Conservation (phyloP, 768 basidiomycete genomes). For the Boletus rubropictus region DNA sequence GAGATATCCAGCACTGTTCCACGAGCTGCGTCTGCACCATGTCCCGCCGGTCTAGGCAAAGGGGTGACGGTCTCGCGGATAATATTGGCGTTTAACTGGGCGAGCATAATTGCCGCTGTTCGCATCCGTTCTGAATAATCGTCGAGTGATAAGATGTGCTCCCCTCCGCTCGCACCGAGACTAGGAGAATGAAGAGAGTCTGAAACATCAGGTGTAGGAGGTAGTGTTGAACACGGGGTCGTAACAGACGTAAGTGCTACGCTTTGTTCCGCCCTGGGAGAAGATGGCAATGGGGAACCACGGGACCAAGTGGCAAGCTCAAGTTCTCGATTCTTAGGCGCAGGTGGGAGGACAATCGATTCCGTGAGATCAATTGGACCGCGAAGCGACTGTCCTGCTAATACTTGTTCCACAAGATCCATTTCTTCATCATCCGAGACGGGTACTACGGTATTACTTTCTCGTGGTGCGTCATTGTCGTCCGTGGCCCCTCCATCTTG, state of each 20-base stretch:
- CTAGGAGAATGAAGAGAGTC: constrained; percentile 5
- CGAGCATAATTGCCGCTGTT: constrained; percentile 96
- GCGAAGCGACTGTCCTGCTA: constrained; percentile 65
- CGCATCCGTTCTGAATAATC: constrained; percentile 99
- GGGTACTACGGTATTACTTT: constrained; percentile 17
- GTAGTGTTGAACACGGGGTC: constrained; percentile 4
- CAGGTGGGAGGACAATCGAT: constrained; percentile 73
- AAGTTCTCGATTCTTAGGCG: constrained; percentile 84
- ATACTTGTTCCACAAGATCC: constrained; percentile 94
- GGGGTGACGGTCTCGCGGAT: constrained; percentile 46
- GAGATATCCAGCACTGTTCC: constrained; percentile 9
- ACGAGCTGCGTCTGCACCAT: constrained; percentile 1
- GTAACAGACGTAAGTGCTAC: constrained; percentile 15
- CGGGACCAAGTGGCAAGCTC: constrained; percentile 82
- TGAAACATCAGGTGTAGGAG: not conserved
- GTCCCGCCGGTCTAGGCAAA: constrained; percentile 11
- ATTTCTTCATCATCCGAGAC: constrained; percentile 74
- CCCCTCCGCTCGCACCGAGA: constrained; percentile 2
- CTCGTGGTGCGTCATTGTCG: constrained; percentile 17
- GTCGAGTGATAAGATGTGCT: constrained; percentile 66
- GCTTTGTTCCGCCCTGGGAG: constrained; percentile 39
- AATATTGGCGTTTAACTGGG: constrained; percentile 85
- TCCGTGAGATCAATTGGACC: constrained; percentile 78
- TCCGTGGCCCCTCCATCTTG: constrained; percentile 11
- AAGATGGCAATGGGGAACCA: constrained; percentile 42